phyloP scores from a whole-genome alignment of 768 basidiomycete genomes.

The Lactifluus rugatus region DNA sequence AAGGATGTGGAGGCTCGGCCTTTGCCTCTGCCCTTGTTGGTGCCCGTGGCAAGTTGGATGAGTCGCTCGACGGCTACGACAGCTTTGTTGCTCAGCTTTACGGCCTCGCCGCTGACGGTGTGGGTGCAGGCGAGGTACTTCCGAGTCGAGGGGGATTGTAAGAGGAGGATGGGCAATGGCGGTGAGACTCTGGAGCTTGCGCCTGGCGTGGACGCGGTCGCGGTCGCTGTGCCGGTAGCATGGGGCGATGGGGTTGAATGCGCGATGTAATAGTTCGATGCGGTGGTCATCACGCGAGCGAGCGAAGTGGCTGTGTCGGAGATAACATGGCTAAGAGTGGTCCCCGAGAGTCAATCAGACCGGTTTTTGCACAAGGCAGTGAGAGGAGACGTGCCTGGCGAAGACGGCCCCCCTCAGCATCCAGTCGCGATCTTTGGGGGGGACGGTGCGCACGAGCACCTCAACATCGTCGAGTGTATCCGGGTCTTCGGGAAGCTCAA shows the following conservation, averaged over 20 bases:
- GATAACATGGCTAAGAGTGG: slow-evolving; percentile 15
- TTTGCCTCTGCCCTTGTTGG: slow-evolving; percentile 5
- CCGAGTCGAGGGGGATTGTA: slow-evolving; percentile 18
- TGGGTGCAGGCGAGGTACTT: slow-evolving; percentile 11
- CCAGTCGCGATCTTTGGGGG: slow-evolving; percentile 18
- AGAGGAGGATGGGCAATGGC: slow-evolving; percentile 16
- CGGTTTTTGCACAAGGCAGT: too few relatives aligned
- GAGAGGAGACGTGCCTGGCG: slow-evolving; percentile 12
- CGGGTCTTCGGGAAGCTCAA: slow-evolving; percentile 17
- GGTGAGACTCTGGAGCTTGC: not conserved
- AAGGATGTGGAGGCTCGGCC: not conserved
- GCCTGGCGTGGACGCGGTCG: not conserved
- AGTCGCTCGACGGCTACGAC: slow-evolving; percentile 4
- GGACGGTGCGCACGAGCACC: slow-evolving; percentile 18
- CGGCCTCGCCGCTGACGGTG: slow-evolving; percentile 16
- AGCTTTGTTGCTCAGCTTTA: slow-evolving; percentile 17
- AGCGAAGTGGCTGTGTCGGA: slow-evolving; percentile 17
- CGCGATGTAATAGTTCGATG: slow-evolving; percentile 18
- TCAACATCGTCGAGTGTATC: slow-evolving; percentile 7
- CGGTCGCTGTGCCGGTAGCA: not conserved
- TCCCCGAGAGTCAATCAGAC: not conserved
- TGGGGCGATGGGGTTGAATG: slow-evolving; percentile 14
- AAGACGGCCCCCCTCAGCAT: slow-evolving; percentile 18
- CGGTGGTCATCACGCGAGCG: slow-evolving; percentile 14
- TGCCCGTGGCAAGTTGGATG: not conserved